Evolutionary conservation across 1,284 basidiomycete genomes (phyloP), one percentile per base, ranked within the genome.

Genomic region (Hymenochaete sp.): DNA sequence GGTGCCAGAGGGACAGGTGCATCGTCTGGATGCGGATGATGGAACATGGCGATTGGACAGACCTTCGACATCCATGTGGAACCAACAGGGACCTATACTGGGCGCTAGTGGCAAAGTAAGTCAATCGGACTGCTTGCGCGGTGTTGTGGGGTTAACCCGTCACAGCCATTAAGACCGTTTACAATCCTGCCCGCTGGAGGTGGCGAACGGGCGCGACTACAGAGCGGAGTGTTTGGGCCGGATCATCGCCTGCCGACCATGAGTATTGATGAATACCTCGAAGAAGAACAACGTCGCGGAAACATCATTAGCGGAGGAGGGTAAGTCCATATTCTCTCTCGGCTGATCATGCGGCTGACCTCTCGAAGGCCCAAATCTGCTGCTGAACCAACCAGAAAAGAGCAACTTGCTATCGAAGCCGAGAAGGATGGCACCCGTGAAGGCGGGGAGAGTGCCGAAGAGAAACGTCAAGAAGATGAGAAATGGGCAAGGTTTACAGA

Each of bases 241-340:
- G 77, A 76, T n/a, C 80, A 97, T 61, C 76, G 85, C 18, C 68
- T 98, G 24, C 95, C 95, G 2, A 95, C 91, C 0, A 98, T 99
- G 96, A 78, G 85, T 1, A 81, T 98, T 54, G 95, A 98, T 58
- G 89, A 98, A 62, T 98, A 95, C 59, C 73, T 98, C 18, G 81
- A 86, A 54, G 82, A 93, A 49, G 95, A 98, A 61, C 67, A 72
- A 44, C 68, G 81, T 49, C 68, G 88, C 42, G 93, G 93, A 0
- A 93, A 92, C 47, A 82, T 98, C 56, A 80, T 97, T 50, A 72
- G 78, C 2, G 86, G 85, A 25, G 88, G 89, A 65, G 91, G 90
- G 88, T 90, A 59, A 62, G 83, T 45, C 21, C 13, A 45, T 55
- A 42, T 26, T 13, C 43, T 49, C 16, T 43, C 42, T 52, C n/a